Conservation (phyloP, 2,329 filamentous ascomycete genomes). For the Sclerotinia subarctica region DNA sequence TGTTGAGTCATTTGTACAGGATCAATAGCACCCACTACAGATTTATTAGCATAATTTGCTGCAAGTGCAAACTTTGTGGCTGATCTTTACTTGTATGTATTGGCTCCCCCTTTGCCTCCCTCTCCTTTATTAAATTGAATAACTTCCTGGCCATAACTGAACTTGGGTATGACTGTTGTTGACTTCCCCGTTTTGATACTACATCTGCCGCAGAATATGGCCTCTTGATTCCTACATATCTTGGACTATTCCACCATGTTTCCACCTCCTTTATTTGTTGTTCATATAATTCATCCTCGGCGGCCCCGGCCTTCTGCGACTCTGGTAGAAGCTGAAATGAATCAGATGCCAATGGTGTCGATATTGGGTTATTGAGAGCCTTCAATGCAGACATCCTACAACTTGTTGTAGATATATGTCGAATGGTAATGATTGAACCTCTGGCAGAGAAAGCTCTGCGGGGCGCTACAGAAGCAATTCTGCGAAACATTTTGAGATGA, state of each 20-base stretch:
- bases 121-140: conserved; percentile 81
- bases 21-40: conserved; percentile 88
- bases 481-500: conserved; percentile 35
- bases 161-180: conserved; percentile 85
- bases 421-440: conserved; percentile 25
- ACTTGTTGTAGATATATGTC: conserved; percentile 30
- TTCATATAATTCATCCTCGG: conserved; percentile 83
- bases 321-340: conserved; percentile 84
- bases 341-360: conserved; percentile 51
- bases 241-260: conserved; percentile 83
- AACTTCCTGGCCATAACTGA: conserved; percentile 94
- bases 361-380: conserved; percentile 34
- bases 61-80: neutral
- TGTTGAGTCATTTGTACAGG: conserved; percentile 99
- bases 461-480: conserved; percentile 31
- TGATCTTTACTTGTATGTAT: conserved; percentile 78
- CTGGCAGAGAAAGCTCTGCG: conserved; percentile 29
- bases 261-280: conserved; percentile 81
- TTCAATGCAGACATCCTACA: conserved; percentile 32
- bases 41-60: conserved; percentile 23
- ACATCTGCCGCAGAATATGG: conserved; percentile 90
- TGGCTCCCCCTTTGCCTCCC: conserved; percentile 74
- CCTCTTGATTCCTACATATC: conserved; percentile 85
- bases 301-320: conserved; percentile 68
- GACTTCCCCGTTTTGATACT: conserved; percentile 85